Evolutionary conservation across 1,139 yeast species (phyloP).

Genomic region (Scheffersomyces cryptocercus): DNA sequence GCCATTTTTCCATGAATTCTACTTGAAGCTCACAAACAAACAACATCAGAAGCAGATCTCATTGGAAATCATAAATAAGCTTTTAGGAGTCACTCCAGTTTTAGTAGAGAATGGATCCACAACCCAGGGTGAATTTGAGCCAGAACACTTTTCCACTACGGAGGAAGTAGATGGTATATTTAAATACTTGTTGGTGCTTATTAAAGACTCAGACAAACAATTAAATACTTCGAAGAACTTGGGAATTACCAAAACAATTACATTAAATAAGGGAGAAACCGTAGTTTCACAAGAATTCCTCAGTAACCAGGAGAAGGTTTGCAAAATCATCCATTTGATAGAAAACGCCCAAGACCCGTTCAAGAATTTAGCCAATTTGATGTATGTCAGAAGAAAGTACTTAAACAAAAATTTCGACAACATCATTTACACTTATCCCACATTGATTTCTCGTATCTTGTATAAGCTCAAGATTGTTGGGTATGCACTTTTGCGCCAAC

Average conservation of each 20-base stretch:
- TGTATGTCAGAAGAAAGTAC: conserved; percentile 54
- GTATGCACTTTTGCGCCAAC: conserved; percentile 20
- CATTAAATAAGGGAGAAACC: conserved; percentile 32
- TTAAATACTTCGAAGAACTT: conserved; percentile 37
- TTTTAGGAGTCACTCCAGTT: conserved; percentile 18
- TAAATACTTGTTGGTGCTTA: conserved; percentile 40
- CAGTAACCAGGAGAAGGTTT: conserved; percentile 65
- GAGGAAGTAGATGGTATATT: conserved; percentile 49
- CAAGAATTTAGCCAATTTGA: conserved; percentile 56
- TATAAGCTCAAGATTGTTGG: conserved; percentile 59
- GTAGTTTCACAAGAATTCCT: conserved; percentile 40
- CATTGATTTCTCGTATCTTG: conserved; percentile 63
- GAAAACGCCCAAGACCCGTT: conserved; percentile 48
- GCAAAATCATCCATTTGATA: conserved; percentile 68
- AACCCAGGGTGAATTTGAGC: conserved; percentile 1
- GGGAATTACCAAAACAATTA: conserved; percentile 37
- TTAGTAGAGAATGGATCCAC: conserved; percentile 10
- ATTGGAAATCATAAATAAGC: conserved; percentile 41
- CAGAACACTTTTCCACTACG: conserved; percentile 19
- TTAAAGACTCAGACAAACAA: conserved; percentile 30
- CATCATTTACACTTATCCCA: conserved; percentile 70
- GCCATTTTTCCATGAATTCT: conserved; percentile 44
- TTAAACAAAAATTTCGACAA: conserved; percentile 56
- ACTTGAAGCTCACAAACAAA: conserved; percentile 32
- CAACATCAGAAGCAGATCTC: conserved; percentile 42